Percentiles rank a stretch among this genome's conserved stretches.
These are phyloP conservation scores for Rhododendron williamsianum DNA, from an alignment of 148 eudicot genomes.

Conservation along the genomic window DNA sequence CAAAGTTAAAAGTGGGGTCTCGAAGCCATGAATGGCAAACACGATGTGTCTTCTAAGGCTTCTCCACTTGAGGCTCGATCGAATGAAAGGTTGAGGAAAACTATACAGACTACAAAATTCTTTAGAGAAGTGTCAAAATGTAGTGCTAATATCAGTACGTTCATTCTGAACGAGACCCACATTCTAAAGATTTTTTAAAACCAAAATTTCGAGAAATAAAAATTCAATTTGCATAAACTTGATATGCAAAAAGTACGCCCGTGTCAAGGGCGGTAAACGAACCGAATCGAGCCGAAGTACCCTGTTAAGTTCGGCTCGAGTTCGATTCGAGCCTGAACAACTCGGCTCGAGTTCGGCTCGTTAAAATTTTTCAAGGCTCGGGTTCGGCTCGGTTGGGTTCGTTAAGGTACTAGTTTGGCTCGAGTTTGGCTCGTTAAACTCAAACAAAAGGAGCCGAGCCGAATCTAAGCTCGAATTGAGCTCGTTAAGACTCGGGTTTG, in stretches of 20 bases:
- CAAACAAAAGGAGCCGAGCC: too few relatives aligned
- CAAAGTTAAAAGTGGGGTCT: neutral
- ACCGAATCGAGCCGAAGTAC: too few relatives aligned
- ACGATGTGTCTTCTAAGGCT: neutral
- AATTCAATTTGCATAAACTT: neutral
- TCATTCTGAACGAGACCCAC: neutral
- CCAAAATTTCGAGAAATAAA: neutral
- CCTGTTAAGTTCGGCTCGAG: too few relatives aligned
- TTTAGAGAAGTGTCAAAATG: neutral
- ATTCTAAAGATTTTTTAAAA: neutral
- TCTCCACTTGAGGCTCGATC: neutral
- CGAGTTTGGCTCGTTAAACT: too few relatives aligned
- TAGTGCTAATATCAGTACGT: neutral
- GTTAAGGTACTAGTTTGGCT: too few relatives aligned
- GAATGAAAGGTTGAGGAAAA: neutral
- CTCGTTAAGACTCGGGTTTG: too few relatives aligned
- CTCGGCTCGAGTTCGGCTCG: too few relatives aligned
- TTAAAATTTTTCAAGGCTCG: too few relatives aligned
- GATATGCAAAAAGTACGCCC: neutral
- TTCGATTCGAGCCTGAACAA: too few relatives aligned
- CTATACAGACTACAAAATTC: neutral
- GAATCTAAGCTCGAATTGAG: too few relatives aligned
- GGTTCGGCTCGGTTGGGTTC: too few relatives aligned
- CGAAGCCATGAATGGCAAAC: neutral
- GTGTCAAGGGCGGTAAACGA: too few relatives aligned